These are phyloP conservation scores for Lactarius trivialis DNA, from an alignment of 768 basidiomycete genomes.

Conservation along the genomic window DNA sequence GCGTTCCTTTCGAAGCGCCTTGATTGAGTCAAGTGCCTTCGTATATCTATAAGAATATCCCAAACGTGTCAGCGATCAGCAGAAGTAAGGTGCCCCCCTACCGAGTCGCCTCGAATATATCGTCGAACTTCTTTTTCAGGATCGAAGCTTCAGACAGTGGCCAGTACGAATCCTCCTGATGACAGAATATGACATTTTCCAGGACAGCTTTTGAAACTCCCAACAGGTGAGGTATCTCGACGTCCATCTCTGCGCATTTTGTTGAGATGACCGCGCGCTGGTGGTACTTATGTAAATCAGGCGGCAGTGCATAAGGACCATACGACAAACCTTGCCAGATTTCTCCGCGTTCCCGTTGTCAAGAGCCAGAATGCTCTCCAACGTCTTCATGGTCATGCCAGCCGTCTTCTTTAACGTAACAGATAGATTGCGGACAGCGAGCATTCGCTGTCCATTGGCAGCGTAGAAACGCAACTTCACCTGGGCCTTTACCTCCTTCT, in stretches of 20 bases:
- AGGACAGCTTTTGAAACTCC: slow-evolving; percentile 98
- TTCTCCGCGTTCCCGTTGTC: slow-evolving; percentile 61
- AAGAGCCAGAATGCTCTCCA: slow-evolving; percentile 82
- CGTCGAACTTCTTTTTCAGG: slow-evolving; percentile 98
- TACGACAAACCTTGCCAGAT: slow-evolving; percentile 62
- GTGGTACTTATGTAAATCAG: neutral
- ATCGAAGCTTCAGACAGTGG: slow-evolving; percentile 85
- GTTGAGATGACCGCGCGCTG: slow-evolving; percentile 90
- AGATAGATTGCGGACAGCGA: slow-evolving; percentile 83
- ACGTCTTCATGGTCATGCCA: slow-evolving; percentile 92
- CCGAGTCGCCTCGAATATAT: slow-evolving; percentile 98
- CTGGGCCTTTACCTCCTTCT: slow-evolving; percentile 98
- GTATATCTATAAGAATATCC: slow-evolving; percentile 61
- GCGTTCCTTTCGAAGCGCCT: slow-evolving; percentile 82
- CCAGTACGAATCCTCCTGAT: slow-evolving; percentile 99
- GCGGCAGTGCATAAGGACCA: neutral
- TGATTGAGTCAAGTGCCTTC: slow-evolving; percentile 92
- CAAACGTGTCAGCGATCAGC: neutral
- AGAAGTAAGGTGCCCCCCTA: slow-evolving; percentile 28
- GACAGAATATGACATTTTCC: slow-evolving; percentile 99
- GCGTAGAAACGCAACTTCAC: slow-evolving; percentile 92
- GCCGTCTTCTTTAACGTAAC: slow-evolving; percentile 88
- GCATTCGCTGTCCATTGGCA: slow-evolving; percentile 84
- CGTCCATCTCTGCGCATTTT: slow-evolving; percentile 95
- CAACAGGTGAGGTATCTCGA: slow-evolving; percentile 85